Conservation (phyloP, 805 yeast species). For the Kodamaea nitidulidarum region DNA sequence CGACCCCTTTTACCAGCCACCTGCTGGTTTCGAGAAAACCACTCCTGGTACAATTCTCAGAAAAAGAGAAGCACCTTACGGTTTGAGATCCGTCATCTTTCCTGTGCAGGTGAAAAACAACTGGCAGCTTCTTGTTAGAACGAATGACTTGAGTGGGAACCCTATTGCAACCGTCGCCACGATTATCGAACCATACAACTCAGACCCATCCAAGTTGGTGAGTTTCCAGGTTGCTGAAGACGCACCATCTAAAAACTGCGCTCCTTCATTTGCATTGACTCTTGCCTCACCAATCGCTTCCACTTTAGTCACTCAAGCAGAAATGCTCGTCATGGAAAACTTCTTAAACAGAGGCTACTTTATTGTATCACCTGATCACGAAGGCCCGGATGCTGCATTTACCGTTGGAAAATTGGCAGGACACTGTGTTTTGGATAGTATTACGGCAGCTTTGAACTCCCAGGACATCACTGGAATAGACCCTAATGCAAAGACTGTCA, state of each 20-base stretch:
- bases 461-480: slow-evolving; percentile 18
- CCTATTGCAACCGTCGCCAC: slow-evolving; percentile 25
- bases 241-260: slow-evolving; percentile 23
- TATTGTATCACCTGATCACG: slow-evolving; percentile 19
- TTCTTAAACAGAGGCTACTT: slow-evolving; percentile 19
- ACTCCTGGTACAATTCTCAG: slow-evolving; percentile 14
- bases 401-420: slow-evolving; percentile 19
- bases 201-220: slow-evolving; percentile 22
- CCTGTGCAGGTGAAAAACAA: slow-evolving; percentile 13
- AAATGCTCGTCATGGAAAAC: slow-evolving; percentile 13
- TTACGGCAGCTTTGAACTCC: slow-evolving; percentile 16
- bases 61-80: slow-evolving; percentile 11
- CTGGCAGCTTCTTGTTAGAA: slow-evolving; percentile 14
- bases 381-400: slow-evolving; percentile 19
- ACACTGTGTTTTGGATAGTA: slow-evolving; percentile 17
- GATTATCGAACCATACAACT: slow-evolving; percentile 26
- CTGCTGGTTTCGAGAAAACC: slow-evolving; percentile 13
- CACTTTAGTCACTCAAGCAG: slow-evolving; percentile 10
- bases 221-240: slow-evolving; percentile 30
- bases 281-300: slow-evolving; percentile 9
- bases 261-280: slow-evolving; percentile 23
- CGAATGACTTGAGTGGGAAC: slow-evolving; percentile 22
- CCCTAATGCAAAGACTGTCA: slow-evolving; percentile 13
- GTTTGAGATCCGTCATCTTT: slow-evolving; percentile 11
- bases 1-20: slow-evolving; percentile 16